Conservation (phyloP, 2,329 filamentous ascomycete genomes). For the Fusarium abutilonis region DNA sequence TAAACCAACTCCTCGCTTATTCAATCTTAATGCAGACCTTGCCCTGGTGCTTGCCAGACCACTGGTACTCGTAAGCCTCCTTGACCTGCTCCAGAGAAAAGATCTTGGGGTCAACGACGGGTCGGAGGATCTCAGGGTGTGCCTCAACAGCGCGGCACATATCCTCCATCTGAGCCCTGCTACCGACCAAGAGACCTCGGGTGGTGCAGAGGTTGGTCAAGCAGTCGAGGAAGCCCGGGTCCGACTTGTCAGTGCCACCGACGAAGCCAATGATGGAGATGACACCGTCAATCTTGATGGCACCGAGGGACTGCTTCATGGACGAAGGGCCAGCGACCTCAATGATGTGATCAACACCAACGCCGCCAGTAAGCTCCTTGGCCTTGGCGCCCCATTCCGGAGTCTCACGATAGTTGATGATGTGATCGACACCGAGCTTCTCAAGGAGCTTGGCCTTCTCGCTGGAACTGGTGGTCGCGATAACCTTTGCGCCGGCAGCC, state of each 20-base stretch:
- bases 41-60: conserved; percentile 52
- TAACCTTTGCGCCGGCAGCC: conserved; percentile 59
- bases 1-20: conserved; percentile 29
- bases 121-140: conserved; percentile 54
- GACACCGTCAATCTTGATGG: conserved; percentile 58
- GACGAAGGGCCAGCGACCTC: conserved; percentile 59
- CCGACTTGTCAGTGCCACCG: conserved; percentile 41
- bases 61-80: conserved; percentile 57
- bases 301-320: conserved; percentile 56
- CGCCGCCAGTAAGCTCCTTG: conserved; percentile 55
- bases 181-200: conserved; percentile 60
- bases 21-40: conserved; percentile 52
- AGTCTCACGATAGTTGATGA: conserved; percentile 61
- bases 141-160: conserved; percentile 62
- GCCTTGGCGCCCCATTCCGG: conserved; percentile 58
- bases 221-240: conserved; percentile 50
- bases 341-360: conserved; percentile 59
- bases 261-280: conserved; percentile 56
- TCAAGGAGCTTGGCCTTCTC: conserved; percentile 57
- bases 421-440: conserved; percentile 60
- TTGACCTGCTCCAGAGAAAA: conserved; percentile 58
- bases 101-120: conserved; percentile 57
- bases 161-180: conserved; percentile 59
- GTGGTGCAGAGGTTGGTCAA: conserved; percentile 52
- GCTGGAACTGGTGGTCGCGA: conserved; percentile 59